Evolutionary conservation across 148 eudicot genomes (phyloP), one percentile per base, ranked within the genome.

Genomic region (Mesembryanthemum crystallinum): DNA sequence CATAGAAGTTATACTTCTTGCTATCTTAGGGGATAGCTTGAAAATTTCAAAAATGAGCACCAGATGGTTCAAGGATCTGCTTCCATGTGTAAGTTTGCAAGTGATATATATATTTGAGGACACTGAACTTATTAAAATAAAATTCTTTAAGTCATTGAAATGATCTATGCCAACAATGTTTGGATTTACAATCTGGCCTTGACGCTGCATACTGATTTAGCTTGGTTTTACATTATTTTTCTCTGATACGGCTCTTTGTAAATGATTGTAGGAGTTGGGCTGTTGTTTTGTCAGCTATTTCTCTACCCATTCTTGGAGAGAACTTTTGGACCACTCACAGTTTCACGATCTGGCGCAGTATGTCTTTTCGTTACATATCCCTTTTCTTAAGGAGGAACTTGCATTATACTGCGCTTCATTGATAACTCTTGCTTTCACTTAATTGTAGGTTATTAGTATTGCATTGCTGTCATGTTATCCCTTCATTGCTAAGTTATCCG

Each of bases 271-370:
- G 87, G 87, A 15, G 20, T 79, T 67, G 87, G 83, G 37, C 63
- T 85, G 58, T 74, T 85, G 60, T 57, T 85, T 54, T 85, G 74
- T 66, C 87, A 85, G 80, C 83, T 82, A 64, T 59, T 85, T 76
- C 57, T 85, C 33, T 85, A 85, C 59, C 87, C 87, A 27, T 32
- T 66, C 33, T 47, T 77, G 78, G 87, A 82, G 81, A 85, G 85
- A 62, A 58, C 73, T 29, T 51, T 85, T 52, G 87, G 87, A 30
- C 79, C 83, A 2, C 75, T 85, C 69, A 73, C 51, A 69, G 79
- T 85, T 73, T 76, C 85, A 51, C 83, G 85, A 37, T 37, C 51
- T 79, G 85, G 83, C 57, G 87, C 87, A 61, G 85, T 85, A 82
- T 67, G 84, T 24, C 58, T 64, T 55, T 42, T 6, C 12, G 20